phyloP scores from a whole-genome alignment of 2,329 filamentous ascomycete genomes.

The Pseudopyrenochaeta lycopersici region DNA sequence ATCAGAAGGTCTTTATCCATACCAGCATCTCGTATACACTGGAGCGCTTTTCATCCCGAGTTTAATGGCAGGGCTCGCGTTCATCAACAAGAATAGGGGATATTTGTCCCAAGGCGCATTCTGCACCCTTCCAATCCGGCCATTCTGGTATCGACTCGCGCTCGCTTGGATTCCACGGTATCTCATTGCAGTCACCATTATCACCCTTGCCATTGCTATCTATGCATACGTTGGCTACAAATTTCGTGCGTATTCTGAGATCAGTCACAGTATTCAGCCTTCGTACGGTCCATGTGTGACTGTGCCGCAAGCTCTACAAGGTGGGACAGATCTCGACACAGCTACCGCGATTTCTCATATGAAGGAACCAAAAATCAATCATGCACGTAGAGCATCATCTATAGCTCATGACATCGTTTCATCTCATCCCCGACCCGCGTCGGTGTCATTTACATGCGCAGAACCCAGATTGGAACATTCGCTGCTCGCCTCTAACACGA shows the following conservation, averaged over 20 bases:
- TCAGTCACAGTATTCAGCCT: conserved; percentile 20
- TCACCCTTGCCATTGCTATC: conserved; percentile 72
- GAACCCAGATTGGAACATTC: conserved; percentile 1
- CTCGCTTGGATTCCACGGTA: conserved; percentile 80
- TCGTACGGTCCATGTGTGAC: conserved; percentile 8
- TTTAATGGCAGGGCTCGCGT: conserved; percentile 69
- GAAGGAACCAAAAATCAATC: not conserved
- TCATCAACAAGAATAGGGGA: conserved; percentile 62
- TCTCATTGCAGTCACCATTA: conserved; percentile 70
- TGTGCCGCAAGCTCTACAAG: conserved; percentile 4
- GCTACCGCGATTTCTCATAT: not conserved
- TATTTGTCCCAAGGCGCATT: conserved; percentile 72
- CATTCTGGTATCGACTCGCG: conserved; percentile 73
- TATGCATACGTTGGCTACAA: conserved; percentile 70
- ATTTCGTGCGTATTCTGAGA: conserved; percentile 48
- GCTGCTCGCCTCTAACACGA: not conserved
- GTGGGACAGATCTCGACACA: conserved; percentile 3
- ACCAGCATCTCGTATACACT: conserved; percentile 67
- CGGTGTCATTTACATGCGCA: conserved; percentile 1
- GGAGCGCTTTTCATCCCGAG: conserved; percentile 67
- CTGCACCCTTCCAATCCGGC: conserved; percentile 73
- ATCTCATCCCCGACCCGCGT: conserved; percentile 13
- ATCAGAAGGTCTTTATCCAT: conserved; percentile 73
- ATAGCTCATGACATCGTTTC: conserved; percentile 19
- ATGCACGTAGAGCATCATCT: conserved; percentile 16